phyloP scores from a whole-genome alignment of 2,329 filamentous ascomycete species.

The Zymoseptoria passerinii region DNA sequence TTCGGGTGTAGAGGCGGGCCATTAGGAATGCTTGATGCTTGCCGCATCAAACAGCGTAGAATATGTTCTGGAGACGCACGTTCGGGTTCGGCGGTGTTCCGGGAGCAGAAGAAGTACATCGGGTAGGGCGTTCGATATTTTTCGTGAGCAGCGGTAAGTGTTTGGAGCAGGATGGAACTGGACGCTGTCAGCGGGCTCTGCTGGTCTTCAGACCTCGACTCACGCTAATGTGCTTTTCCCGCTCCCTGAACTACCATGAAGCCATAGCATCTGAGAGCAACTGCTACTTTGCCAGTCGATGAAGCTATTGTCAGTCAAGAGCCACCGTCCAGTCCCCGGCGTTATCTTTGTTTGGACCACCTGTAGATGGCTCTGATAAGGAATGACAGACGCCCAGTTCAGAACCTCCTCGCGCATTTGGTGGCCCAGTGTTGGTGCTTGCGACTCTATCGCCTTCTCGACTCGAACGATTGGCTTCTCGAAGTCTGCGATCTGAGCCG shows the following conservation, averaged over 20 bases:
- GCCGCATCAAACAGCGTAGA: not conserved
- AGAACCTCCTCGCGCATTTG: not conserved
- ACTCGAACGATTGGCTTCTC: not conserved
- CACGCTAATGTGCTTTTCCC: not conserved
- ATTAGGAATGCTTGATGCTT: not conserved
- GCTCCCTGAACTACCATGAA: not conserved
- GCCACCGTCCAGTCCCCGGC: not conserved
- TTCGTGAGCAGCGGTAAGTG: not conserved
- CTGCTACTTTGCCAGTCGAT: not conserved
- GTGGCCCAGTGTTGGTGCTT: not conserved
- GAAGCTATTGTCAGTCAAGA: not conserved
- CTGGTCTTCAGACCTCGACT: no score
- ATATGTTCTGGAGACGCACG: not conserved
- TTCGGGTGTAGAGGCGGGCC: not conserved
- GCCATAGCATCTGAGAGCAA: not conserved
- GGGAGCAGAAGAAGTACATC: not conserved
- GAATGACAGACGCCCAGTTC: not conserved
- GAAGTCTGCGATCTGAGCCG: not conserved
- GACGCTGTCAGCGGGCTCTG: no score
- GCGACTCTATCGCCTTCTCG: not conserved
- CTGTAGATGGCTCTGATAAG: not conserved
- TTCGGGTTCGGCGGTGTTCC: not conserved
- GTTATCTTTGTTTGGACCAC: not conserved
- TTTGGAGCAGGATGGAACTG: not conserved
- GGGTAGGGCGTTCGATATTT: not conserved